Base-by-base conservation (phyloP, 2,329 filamentous ascomycete species). In the Colletotrichum falcatum region DNA sequence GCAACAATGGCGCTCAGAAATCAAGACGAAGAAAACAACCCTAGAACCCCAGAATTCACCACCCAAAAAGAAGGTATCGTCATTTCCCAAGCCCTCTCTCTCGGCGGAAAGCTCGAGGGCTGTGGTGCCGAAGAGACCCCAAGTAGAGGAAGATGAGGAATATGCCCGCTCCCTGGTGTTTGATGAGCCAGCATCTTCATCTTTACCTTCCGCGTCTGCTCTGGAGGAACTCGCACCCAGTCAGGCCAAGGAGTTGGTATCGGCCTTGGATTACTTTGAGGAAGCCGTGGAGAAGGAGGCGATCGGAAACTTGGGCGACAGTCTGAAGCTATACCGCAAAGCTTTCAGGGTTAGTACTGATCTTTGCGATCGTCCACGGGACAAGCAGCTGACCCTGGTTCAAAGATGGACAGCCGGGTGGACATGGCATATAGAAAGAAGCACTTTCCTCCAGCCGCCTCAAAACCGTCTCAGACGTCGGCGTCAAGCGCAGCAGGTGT, bases 201-300 rank as follows among this genome's bases (percentile, higher is more conserved):
- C 60, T 18, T 44, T 35, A 8, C 33, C 55, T n/a, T 51, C 55
- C 6, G 56, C 33, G 7, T 23, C 61, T 18, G 51, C 14, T 23
- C 8, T 53, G 23, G 65, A 62, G 7, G 39, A 73, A 12, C 53
- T 74, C 20, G 78, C 69, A 30, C 74, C 71, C 5, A 51, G 70
- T 37, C 73, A 75, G 35, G 76, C 79, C 14, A 79, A 74, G 66
- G 81, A 92, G 74, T 92, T 92, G 5, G 84, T 85, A 28, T 93
- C 95, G 14, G 96, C 96, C 0, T 82, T 99, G 20, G 96, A 98
- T 75, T 93, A 97, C 79, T 98, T 96, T 76, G 96, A 98, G 79
- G 90, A 89, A 78, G 96, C 95, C 4, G 95, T 97, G 66, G 92
- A 97, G 81, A 94, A 91, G 80, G 96, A 99, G 81, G 88, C 87